Percentiles rank a stretch among this genome's conserved stretches.
Conservation (phyloP, 2,329 filamentous ascomycete genomes). For the Cadophora sp. region DNA sequence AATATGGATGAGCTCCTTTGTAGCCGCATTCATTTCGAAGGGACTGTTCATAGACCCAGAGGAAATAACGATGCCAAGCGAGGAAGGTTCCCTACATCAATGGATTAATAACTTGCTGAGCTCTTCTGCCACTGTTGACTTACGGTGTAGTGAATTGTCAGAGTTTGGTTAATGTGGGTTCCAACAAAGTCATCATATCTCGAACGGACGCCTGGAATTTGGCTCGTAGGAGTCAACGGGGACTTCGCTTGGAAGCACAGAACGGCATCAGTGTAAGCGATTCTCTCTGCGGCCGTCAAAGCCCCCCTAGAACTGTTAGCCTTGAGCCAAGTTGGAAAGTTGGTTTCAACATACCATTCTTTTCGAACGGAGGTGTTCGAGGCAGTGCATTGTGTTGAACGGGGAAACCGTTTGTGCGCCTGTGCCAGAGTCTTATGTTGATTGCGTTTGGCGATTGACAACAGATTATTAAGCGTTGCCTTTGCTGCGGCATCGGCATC, state of each 20-base stretch:
- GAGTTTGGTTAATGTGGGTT: conserved; percentile 45
- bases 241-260: conserved; percentile 44
- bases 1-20: conserved; percentile 47
- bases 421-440: neutral
- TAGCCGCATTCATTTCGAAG: conserved; percentile 51
- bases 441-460: conserved; percentile 6
- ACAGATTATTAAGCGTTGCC: neutral
- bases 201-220: conserved; percentile 29
- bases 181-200: conserved; percentile 48
- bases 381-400: conserved; percentile 1
- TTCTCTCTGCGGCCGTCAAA: conserved; percentile 26
- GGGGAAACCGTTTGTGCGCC: neutral
- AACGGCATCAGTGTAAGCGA: conserved; percentile 47
- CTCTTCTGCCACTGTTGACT: neutral
- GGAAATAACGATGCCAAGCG: conserved; percentile 52
- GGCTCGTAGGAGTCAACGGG: conserved; percentile 42
- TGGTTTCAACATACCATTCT: conserved; percentile 13
- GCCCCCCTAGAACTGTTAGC: conserved; percentile 10
- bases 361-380: conserved; percentile 9
- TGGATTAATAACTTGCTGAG: neutral
- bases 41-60: conserved; percentile 49
- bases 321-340: neutral
- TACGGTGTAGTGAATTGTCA: conserved; percentile 30
- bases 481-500: neutral
- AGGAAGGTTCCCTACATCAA: conserved; percentile 44